Base-by-base conservation (phyloP, 2,329 filamentous ascomycete species). In the Penicillium sp. region DNA sequence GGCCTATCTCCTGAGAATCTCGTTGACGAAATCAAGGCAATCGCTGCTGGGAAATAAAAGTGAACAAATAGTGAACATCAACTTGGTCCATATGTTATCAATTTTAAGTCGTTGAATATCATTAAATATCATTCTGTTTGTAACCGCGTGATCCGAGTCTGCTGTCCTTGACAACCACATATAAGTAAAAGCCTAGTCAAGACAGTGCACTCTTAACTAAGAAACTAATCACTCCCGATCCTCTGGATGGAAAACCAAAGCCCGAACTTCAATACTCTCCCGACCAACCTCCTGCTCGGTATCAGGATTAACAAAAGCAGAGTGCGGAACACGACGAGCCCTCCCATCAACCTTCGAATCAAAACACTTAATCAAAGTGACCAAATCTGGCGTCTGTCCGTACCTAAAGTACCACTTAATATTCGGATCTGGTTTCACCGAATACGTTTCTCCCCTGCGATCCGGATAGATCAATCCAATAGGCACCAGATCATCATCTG, bases 281-380 rank as follows among this genome's bases (percentile, higher is more conserved):
- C 81, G 75, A 1, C 48, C 37, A 21, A 39, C 67, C 47, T 74
- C 68, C 11, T 68, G 56, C 14, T 75, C 71, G 9, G 77, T 76
- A n/a, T 74, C 77, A 1, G 76, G 71, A 65, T 84, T 77, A 16
- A 70, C 70, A 73, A 87, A 85, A 2, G 83, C 80, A 5, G 77
- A 77, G 61, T 86, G 83, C n/a, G 83, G 82, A 28, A 82, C 77
- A 3, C 81, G 67, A 9, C 81, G 74, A 5, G 82, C 80, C 23
- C 79, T 68, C 0, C 81, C 82, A 65, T 84, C 82, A 21, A 73
- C 73, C 74, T 83, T 82, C 23, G 75, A 82, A 67, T 87, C 85
- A 63, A 81, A 87, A 62, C 82, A 85, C 67, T 87, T 87, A 69
- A 87, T 83, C 39, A 87, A 62, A 3, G 83, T 74, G 3, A 83